These are phyloP conservation scores for Ceratocystiopsis brevicomis DNA, from an alignment of 2,329 filamentous ascomycete species.

Conservation along the genomic window DNA sequence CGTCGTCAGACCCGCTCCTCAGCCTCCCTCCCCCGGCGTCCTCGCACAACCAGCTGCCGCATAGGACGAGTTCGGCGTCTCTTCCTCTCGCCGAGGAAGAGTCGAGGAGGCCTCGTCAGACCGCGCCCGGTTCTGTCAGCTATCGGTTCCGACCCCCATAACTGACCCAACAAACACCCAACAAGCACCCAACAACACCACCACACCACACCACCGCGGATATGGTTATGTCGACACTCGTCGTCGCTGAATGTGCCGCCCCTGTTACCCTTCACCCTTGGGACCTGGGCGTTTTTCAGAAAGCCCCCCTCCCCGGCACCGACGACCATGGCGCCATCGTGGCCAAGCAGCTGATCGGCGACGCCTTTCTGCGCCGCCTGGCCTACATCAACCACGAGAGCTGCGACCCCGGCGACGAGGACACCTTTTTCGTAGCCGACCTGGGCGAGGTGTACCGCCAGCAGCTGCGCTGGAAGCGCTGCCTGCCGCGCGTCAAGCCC, in stretches of 20 bases:
- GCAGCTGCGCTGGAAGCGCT: slow-evolving; percentile 94
- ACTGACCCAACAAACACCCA: background rate
- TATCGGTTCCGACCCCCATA: slow-evolving; percentile 96
- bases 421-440: slow-evolving; percentile 96
- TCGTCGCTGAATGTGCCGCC: slow-evolving; percentile 31
- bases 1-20: slow-evolving; percentile 30
- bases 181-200: no score
- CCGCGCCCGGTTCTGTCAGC: slow-evolving; percentile 74
- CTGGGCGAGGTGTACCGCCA: slow-evolving; percentile 97
- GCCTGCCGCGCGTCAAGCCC: slow-evolving; percentile 77
- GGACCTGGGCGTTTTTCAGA: slow-evolving; percentile 29
- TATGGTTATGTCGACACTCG: slow-evolving; percentile 46
- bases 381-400: slow-evolving; percentile 67
- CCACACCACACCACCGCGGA: no score
- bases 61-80: slow-evolving; percentile 96
- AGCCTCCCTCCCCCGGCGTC: slow-evolving; percentile 33
- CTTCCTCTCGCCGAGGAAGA: slow-evolving; percentile 99
- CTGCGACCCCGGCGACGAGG: slow-evolving; percentile 85
- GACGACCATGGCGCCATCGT: slow-evolving; percentile 23
- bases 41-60: slow-evolving; percentile 81
- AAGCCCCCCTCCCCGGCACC: slow-evolving; percentile 12
- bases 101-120: slow-evolving; percentile 96
- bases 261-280: slow-evolving; percentile 28
- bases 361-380: slow-evolving; percentile 72
- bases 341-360: slow-evolving; percentile 67